phyloP scores from a whole-genome alignment of 1,284 basidiomycete species.

The Heterobasidion irregulare region DNA sequence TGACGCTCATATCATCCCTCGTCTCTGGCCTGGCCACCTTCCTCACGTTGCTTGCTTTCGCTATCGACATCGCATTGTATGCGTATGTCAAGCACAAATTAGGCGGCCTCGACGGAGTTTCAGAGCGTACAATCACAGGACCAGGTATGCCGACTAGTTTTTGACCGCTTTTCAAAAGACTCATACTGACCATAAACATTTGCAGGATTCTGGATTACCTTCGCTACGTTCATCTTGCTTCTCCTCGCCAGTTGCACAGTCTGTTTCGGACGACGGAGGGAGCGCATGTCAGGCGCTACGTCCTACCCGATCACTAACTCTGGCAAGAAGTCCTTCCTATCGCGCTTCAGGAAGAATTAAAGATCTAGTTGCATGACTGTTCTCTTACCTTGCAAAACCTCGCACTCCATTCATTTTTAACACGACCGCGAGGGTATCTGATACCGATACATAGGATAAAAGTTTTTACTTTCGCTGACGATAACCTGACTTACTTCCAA shows the following conservation, averaged over 20 bases:
- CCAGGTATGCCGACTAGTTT: slow-evolving; percentile 34
- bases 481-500: too few relatives aligned
- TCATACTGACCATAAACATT: slow-evolving; percentile 3
- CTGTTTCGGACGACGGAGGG: slow-evolving; percentile 55
- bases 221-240: slow-evolving; percentile 56
- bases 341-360: background rate
- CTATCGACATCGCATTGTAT: slow-evolving; percentile 67
- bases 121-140: slow-evolving; percentile 40
- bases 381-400: too few relatives aligned
- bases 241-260: slow-evolving; percentile 58
- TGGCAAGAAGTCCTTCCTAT: background rate
- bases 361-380: too few relatives aligned
- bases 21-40: slow-evolving; percentile 58
- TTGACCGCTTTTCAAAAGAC: background rate
- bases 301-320: slow-evolving; percentile 6
- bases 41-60: slow-evolving; percentile 61
- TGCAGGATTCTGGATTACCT: slow-evolving; percentile 67
- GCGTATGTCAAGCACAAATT: slow-evolving; percentile 51
- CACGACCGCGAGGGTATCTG: too few relatives aligned
- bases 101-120: slow-evolving; percentile 34
- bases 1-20: slow-evolving; percentile 52
- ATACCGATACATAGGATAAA: too few relatives aligned
- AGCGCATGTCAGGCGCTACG: slow-evolving; percentile 33
- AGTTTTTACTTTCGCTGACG: too few relatives aligned
- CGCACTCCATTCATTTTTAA: too few relatives aligned